Percentiles rank a stretch among this genome's conserved stretches.
These are phyloP conservation scores for Millerozyma acaciae DNA, from an alignment of 805 yeast species.

Conservation along the genomic window DNA sequence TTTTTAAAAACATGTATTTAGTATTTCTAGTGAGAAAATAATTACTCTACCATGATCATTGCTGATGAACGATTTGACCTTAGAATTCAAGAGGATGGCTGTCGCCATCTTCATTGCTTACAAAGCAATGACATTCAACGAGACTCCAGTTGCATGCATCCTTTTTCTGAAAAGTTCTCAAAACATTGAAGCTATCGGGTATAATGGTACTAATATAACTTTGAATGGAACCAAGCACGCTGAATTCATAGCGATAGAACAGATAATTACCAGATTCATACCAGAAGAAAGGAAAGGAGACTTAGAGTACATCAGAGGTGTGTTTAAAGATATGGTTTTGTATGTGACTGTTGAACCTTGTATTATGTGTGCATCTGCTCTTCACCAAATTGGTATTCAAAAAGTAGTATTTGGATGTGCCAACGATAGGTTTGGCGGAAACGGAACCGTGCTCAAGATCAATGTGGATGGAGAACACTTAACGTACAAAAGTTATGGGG, in stretches of 20 bases:
- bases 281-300: slow-evolving; percentile 19
- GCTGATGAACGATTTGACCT: slow-evolving; percentile 12
- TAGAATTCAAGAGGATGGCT: slow-evolving; percentile 29
- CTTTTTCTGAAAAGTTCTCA: slow-evolving; percentile 25
- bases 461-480: slow-evolving; percentile 18
- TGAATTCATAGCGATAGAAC: slow-evolving; percentile 71
- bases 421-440: slow-evolving; percentile 94
- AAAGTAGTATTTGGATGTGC: slow-evolving; percentile 87
- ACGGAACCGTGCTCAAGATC: slow-evolving; percentile 76
- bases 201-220: slow-evolving; percentile 82
- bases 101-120: slow-evolving; percentile 35
- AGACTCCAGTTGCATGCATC: slow-evolving; percentile 43
- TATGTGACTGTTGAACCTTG: slow-evolving; percentile 98
- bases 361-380: slow-evolving; percentile 93
- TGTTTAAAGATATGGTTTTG: slow-evolving; percentile 57
- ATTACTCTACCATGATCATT: neutral
- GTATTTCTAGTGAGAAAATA: neutral
- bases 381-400: slow-evolving; percentile 72
- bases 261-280: slow-evolving; percentile 28
- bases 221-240: slow-evolving; percentile 90
- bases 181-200: slow-evolving; percentile 67
- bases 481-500: slow-evolving; percentile 64
- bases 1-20: neutral
- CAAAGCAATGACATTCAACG: slow-evolving; percentile 31
- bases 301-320: slow-evolving; percentile 17